Base-by-base conservation (phyloP, 2,329 filamentous ascomycete species). In the Sporothrix mexicana region DNA sequence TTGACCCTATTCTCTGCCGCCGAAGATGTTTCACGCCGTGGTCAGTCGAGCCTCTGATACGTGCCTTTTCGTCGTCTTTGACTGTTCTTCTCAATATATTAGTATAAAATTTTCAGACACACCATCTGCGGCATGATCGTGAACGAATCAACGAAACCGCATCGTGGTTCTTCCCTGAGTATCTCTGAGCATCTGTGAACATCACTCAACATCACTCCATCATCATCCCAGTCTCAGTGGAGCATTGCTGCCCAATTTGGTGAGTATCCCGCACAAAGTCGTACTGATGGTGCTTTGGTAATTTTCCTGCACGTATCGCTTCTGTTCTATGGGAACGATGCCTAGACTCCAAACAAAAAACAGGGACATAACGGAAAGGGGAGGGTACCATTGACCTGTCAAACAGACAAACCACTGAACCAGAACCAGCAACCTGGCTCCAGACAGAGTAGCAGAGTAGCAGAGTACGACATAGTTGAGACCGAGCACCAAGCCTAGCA, bases 201-300 rank as follows among this genome's bases (percentile, higher is more conserved):
- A 17, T 41, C 30, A 12, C 41, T n/a, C n/a, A 64, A 20, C 41
- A 64, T 64, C 20, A 41, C n/a, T 51, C 43, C 7, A 30, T 41
- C 36, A 10, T 23, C 6, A 7, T n/a, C 9, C 23, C n/a, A 49
- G 15, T 67, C 15, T 25, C 13, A 12, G 45, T 45, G 23, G 45
- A 43, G n/a, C 45, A 53, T 36, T 53, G 69, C 45, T 64, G 55
- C 69, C 57, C 43, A 64, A 64, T 64, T 17, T 10, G 69, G 57
- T 15, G 57, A 62, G n/a, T n/a, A 53, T 53, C 45, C 57, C 69
- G 57, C n/a, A 53, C 69, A 53, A 30, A 71, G 69, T 64, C n/a
- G 43, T 30, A 64, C 43, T 71, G 57, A 12, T 12, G 45, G 64
- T 45, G 45, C 45, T 51, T 51, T 51, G 62, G 23, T 51, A 51